Evolutionary conservation across 2,329 filamentous ascomycete species (phyloP).

Genomic region (Microsporum audouinii): DNA sequence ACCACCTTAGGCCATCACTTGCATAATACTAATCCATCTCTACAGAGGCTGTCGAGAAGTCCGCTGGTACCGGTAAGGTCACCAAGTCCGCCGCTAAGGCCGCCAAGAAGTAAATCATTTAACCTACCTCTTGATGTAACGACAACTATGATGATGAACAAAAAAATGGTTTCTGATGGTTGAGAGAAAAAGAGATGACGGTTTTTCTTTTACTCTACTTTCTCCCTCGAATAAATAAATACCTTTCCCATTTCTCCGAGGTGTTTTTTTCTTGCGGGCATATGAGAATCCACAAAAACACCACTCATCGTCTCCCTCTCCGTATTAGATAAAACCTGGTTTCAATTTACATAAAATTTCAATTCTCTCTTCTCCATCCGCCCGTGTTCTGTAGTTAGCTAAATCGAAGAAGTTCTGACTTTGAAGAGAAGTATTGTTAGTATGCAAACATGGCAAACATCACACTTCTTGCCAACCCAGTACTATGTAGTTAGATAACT

Average conservation of each 20-base stretch:
- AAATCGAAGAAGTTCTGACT: not conserved
- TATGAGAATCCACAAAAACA: not conserved
- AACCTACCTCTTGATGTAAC: slow-evolving; percentile 1
- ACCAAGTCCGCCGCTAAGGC: slow-evolving; percentile 55
- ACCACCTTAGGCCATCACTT: not conserved
- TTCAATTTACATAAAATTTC: slow-evolving; percentile 3
- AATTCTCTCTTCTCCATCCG: not conserved
- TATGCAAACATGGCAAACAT: slow-evolving; percentile 2
- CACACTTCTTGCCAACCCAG: not conserved
- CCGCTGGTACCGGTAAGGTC: slow-evolving; percentile 47
- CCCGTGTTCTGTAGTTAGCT: not conserved
- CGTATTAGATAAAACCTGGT: not conserved
- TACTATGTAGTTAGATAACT: not conserved
- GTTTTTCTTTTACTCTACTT: not conserved
- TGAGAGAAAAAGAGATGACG: slow-evolving; percentile 1
- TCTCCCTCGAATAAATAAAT: not conserved
- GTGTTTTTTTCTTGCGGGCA: slow-evolving; percentile 1
- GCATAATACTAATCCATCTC: not conserved
- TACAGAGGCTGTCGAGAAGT: slow-evolving; percentile 48
- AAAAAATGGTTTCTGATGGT: slow-evolving; percentile 4
- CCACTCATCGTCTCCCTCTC: not conserved
- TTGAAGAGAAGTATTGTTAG: not conserved
- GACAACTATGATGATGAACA: slow-evolving; percentile 3
- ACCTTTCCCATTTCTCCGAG: not conserved
- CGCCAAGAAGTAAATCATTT: slow-evolving; percentile 55